Evolutionary conservation across 768 basidiomycete genomes (phyloP), one percentile per base, ranked within the genome.

Genomic region (Lyophyllum shimeji): DNA sequence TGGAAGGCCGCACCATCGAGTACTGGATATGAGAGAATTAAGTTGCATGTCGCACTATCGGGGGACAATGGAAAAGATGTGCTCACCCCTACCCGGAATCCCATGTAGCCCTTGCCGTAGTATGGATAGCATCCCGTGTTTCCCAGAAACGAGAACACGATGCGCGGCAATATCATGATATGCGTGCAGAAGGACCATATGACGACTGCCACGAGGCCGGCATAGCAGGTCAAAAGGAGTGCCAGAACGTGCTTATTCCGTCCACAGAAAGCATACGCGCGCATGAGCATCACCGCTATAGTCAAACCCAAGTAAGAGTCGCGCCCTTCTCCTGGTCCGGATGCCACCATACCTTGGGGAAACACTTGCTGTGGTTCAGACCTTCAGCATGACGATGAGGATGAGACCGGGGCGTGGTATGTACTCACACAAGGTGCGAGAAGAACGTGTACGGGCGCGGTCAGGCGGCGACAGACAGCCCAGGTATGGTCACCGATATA

Each of bases 221-320:
- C 46, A 56, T 71, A 78, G 53, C 69, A 68, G 7, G 56, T 20
- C 9, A 67, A 63, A 42, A 79, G 57, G 20, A 74, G 33, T 8
- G 52, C 46, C 4, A 77, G 66, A 25, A 75, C 55, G 8, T 53
- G 58, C 40, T 54, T 58, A 47, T 65, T 70, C 43, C 74, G 69
- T 5, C 75, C 76, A 5, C 74, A 62, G 54, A 79, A 79, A 7
- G 74, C 77, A 50, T 75, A 75, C 17, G 76, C 74, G 29, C 77
- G 70, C 70, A 77, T 75, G 50, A 77, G 27, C 70, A 79, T 76
- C 24, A 79, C 76, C 45, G 65, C 77, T 77, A 50, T 9, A 2
- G 7, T 17, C 24, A 13, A 8, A n/a, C 37, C 8, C 39, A 18
- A 13, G 11, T 27, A 52, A 53, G 50, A 18, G 31, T 5, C 33